phyloP scores from a whole-genome alignment of 2,329 filamentous ascomycete genomes.

The Thermoascus crustaceus region DNA sequence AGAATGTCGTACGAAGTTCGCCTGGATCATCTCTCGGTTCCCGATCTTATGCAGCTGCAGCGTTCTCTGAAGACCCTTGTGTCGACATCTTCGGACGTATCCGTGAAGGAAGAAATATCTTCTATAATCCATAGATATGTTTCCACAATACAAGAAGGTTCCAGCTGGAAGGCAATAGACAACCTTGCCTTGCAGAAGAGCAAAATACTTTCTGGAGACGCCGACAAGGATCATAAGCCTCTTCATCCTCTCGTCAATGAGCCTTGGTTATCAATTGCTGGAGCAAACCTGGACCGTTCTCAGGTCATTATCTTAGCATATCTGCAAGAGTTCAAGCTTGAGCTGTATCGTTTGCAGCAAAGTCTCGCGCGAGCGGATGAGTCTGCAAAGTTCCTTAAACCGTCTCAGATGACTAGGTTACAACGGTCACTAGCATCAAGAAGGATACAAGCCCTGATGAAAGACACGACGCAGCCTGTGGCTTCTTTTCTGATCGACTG shows the following conservation, averaged over 20 bases:
- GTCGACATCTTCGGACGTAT: slow-evolving; percentile 9
- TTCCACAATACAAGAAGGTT: slow-evolving; percentile 24
- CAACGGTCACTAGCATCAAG: slow-evolving; percentile 34
- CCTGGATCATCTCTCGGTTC: slow-evolving; percentile 30
- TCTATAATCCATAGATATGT: slow-evolving; percentile 23
- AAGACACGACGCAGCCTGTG: slow-evolving; percentile 35
- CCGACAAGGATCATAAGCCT: slow-evolving; percentile 10
- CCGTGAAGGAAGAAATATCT: slow-evolving; percentile 9
- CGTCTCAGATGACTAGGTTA: slow-evolving; percentile 34
- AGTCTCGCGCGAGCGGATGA: slow-evolving; percentile 23
- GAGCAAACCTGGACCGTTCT: slow-evolving; percentile 14
- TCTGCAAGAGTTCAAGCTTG: slow-evolving; percentile 30
- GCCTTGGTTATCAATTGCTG: slow-evolving; percentile 23
- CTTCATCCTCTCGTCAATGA: slow-evolving; percentile 35
- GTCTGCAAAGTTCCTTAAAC: slow-evolving; percentile 27
- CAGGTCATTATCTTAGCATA: slow-evolving; percentile 22
- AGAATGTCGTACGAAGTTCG: slow-evolving; percentile 20
- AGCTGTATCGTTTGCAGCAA: slow-evolving; percentile 28
- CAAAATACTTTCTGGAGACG: background rate
- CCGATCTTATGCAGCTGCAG: slow-evolving; percentile 27
- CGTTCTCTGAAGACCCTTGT: slow-evolving; percentile 18
- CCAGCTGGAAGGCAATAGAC: slow-evolving; percentile 21
- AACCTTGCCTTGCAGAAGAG: slow-evolving; percentile 1
- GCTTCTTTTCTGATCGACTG: slow-evolving; percentile 30
- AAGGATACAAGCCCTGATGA: slow-evolving; percentile 33